Evolutionary conservation across 2,329 filamentous ascomycete species (phyloP), one percentile per base, ranked within the genome.

Genomic region (Aspergillus pseudoterreus): DNA sequence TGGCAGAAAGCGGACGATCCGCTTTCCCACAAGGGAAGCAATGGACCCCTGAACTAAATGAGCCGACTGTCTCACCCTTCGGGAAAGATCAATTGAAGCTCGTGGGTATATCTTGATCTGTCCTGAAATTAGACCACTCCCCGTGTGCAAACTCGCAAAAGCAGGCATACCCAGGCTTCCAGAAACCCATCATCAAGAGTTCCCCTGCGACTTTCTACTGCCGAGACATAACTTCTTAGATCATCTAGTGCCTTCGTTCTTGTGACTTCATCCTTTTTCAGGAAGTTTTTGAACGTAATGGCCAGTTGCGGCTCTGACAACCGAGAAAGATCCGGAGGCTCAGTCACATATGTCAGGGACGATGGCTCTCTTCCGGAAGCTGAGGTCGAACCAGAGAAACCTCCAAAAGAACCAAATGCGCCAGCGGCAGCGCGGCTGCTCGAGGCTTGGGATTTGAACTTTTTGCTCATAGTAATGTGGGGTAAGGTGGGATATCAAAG

Each of bases 171-270:
- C 92, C 92, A 97, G 64, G 88, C 87, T 61, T 94, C 88, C 50
- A 97, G 73, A n/a, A 97, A 74, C 10, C 85, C 79, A 60, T 96
- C 89, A 64, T 96, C 91, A 15, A 88, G 75, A 30, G 84, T 86
- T 22, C 80, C 82, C 59, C 79, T 75, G 50, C 78, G 60, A 17
- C 63, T 54, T 78, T 81, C 67, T 68, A 79, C 39, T 71, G 79
- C 69, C 76, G 80, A 77, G 36, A 89, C 76, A 64, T 87, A 81
- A 32, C 80, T 69, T 44, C 90, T 79, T 17, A 99, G 73, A 47
- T 97, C 92, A 62, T 97, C 92, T 24, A 99, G 76, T 0, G 90
- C 92, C 69, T 92, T 96, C 6, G 87, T 81, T 68, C 96, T 95
- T 35, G 94, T 99, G 10, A 85, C 95, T 63, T 86, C 87, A 74